A percentile compares a stretch with the other conserved stretches of the same genome.
These are phyloP conservation scores for Paramecium sonneborni DNA, from an alignment of 73 alveolate species.

Conservation along the genomic window DNA sequence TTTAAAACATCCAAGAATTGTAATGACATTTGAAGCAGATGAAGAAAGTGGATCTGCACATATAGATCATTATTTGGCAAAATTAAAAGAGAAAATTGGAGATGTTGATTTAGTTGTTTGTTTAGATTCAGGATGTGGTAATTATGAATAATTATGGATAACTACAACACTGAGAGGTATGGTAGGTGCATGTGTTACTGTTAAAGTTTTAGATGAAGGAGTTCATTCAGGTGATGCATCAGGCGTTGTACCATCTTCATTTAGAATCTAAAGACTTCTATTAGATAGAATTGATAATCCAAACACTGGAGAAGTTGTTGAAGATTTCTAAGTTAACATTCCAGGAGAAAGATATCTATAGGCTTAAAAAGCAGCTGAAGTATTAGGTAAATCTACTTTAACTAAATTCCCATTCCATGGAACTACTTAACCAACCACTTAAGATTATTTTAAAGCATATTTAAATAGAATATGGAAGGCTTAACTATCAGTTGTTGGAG, in stretches of 20 bases:
- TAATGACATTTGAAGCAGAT: conserved; percentile 88
- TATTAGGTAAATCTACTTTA: conserved; percentile 57
- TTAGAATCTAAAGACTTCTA: conserved; percentile 82
- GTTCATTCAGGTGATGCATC: conserved; percentile 92
- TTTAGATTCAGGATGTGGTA: conserved; percentile 89
- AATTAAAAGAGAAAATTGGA: conserved; percentile 73
- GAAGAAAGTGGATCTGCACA: conserved; percentile 94
- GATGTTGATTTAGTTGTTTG: conserved; percentile 87
- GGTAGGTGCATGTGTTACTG: conserved; percentile 78
- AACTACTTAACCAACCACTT: conserved; percentile 29
- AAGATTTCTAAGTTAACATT: conserved; percentile 58
- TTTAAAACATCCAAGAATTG: conserved; percentile 86
- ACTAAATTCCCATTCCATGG: conserved; percentile 44
- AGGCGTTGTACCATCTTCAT: conserved; percentile 95
- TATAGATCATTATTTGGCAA: conserved; percentile 79
- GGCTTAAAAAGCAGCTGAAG: conserved; percentile 78
- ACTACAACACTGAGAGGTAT: conserved; percentile 91
- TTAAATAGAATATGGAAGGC: conserved; percentile 84
- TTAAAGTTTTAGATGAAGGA: conserved; percentile 81
- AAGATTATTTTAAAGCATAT: conserved; percentile 54
- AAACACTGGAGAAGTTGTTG: conserved; percentile 79
- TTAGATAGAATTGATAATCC: conserved; percentile 91
- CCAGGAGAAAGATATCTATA: conserved; percentile 65
- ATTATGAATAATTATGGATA: conserved; percentile 88
- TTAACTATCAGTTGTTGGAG: conserved; percentile 82